Evolutionary conservation across 2,329 filamentous ascomycete genomes (phyloP), one percentile per base, ranked within the genome.

Genomic region (Botryotinia convoluta): DNA sequence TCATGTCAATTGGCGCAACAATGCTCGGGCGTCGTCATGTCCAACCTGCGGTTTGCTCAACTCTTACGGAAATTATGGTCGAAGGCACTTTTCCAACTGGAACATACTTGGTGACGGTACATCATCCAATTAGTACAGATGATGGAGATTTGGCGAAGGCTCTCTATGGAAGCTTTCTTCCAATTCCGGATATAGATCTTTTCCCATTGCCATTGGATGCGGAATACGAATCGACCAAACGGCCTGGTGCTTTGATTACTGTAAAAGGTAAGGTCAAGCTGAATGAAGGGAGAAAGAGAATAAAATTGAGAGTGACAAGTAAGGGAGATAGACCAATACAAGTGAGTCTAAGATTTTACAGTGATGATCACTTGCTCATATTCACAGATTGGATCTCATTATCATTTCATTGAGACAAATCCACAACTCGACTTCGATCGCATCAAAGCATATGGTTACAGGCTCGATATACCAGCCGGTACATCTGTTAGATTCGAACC

Each of bases 341-440:
- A 86, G 92, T 95, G 81, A 60, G 82, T 78, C 72, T 10, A 59
- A 65, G 4, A 20, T 29, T 26, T 16, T 12, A 29, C 14, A 59
- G n/a, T 32, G 32, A 42, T 32, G 18, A 60, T 37, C 14, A 35
- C 44, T 35, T 60, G 60, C 74, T 77, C 48, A 78, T 71, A 12
- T 20, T 48, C 22, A 39, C 78, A 90, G 88, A 87, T 93, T 74
- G 95, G 95, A 45, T 97, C 94, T 45, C 95, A 98, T 83, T 98
- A 97, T 82, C 95, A 98, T 83, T 97, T 98, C 81, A 90, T 97
- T 80, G 95, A 98, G 84, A 92, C 91, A n/a, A 98, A 98, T 82
- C 93, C 94, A 0, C 89, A 93, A 81, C 87, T 98, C 69, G 89
- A 93, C 75, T 98, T 98, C 81, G 95, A 98, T 83, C 93, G 95